Base-by-base conservation (phyloP, 1,139 yeast genomes). In the Pneumocystis canis region DNA sequence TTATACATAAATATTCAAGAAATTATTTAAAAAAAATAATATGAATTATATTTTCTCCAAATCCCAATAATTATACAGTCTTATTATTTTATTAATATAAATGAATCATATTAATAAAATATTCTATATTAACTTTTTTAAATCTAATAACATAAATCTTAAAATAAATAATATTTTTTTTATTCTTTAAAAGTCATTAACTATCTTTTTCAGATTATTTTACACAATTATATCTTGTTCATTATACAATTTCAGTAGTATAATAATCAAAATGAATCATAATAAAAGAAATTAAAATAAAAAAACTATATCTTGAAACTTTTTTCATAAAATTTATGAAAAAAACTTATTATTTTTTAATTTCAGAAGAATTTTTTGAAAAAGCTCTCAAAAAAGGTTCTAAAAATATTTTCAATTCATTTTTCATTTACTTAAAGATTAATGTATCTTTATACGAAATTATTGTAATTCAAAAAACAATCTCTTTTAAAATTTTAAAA, bases 191-290 rank as follows among this genome's bases (percentile, higher is more conserved):
- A 77, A 4, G 96, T 95, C 90, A 94, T 92, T 59, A 87, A 76
- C 66, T 95, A 80, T 7, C 97, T 98, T 94, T 97, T 74, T 92
- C 97, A 69, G 94, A 87, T 77, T 94, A 98, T 74, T 94, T 98
- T 16, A 98, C 99, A 75, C 99, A 94, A 74, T 94, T 98, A 74
- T 98, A 94, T 63, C 99, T 81, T 1, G 98, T 97, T 65, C 94
- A 84, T 97, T 98, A 94, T 14, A 97, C 97, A 1, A 97, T 92
- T 73, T 94, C 99, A 6, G 98, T 98, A 0, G 99, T 94, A 75
- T 92, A 94, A 74, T 98, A 94, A 73, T 94, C 99, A 5, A 96
- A 87, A 72, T 94, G 99, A 68, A 94, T 89, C 66, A 98, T 80
- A 68, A 85, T 83, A 73, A 89, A 71, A 67, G 87, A 77, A 59